phyloP scores from a whole-genome alignment of 345 rosid species.

The Eutrema heterophyllum region DNA sequence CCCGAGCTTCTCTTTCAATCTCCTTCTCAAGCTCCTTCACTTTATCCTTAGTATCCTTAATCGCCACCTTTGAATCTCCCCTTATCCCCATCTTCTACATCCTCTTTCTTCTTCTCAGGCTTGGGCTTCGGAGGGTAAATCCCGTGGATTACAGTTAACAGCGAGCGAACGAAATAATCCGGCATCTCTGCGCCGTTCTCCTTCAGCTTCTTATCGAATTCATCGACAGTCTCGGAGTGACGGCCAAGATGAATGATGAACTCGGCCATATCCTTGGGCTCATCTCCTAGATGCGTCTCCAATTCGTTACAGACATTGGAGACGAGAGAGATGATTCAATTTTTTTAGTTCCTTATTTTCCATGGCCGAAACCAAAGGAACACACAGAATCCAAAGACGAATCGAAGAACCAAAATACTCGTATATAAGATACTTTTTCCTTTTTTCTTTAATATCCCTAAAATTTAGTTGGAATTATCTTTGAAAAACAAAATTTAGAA shows the following conservation, averaged over 20 bases:
- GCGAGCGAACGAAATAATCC: constrained; percentile 78
- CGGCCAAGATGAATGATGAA: constrained; percentile 64
- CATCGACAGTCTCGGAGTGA: constrained; percentile 53
- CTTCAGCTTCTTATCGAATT: constrained; percentile 68
- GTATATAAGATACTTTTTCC: no score
- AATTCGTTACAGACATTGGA: constrained; percentile 83
- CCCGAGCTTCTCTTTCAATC: constrained; percentile 48
- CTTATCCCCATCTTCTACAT: constrained; percentile 35
- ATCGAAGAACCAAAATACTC: no score
- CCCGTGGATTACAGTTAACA: constrained; percentile 73
- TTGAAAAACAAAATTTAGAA: no score
- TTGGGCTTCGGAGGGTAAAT: constrained; percentile 63
- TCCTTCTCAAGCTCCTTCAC: constrained; percentile 68
- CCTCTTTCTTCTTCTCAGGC: constrained; percentile 36
- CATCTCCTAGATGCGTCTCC: constrained; percentile 72
- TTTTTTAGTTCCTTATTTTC: constrained; percentile 38
- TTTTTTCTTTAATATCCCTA: no score
- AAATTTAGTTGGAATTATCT: no score
- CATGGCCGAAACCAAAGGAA: not conserved
- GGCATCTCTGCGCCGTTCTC: constrained; percentile 82
- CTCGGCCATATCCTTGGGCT: constrained; percentile 72
- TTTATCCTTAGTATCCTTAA: constrained; percentile 58
- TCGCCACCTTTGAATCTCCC: constrained; percentile 53
- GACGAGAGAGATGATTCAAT: constrained; percentile 45
- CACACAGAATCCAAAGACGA: not conserved